Base-by-base conservation (phyloP, 2,329 filamentous ascomycete species). In the Colletotrichum sp. region DNA sequence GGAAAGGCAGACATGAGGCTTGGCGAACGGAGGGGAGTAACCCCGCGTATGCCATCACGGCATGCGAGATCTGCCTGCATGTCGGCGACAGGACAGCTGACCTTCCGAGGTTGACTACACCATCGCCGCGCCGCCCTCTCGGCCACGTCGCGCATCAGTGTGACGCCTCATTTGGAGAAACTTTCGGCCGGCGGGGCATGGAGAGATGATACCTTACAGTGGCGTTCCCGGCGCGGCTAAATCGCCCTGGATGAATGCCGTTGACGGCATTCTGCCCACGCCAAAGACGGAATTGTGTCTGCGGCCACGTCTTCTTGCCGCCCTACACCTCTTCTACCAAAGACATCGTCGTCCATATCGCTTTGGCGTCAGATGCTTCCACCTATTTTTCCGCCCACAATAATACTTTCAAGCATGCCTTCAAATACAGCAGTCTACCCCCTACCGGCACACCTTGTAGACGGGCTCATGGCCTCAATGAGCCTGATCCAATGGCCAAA, bases 321-420 rank as follows among this genome's bases (percentile, higher is more conserved):
- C n/a, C 0, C 7, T 49, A 7, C 44, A 12, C n/a, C 6, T 49
- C 18, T 7, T 4, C n/a, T 21, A 4, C n/a, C 10, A 2, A 21
- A 21, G 2, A 49, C 10, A 13, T 7, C 4, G n/a, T 21, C 44
- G 13, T 49, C 10, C 44, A 6, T n/a, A 6, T 21, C 7, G 6
- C 44, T 10, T n/a, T 39, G 4, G 1, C 5, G 0, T 18, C 4
- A 9, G 36, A 4, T 18, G 7, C 16, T 44, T 44, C 16, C 16
- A 10, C 36, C 6, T 3, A 7, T 16, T 6, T 13, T 36, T 16
- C 15, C 34, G 3, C 34, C 34, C 6, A 3, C 8, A 9, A 1
- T 10, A 3, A n/a, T n/a, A n/a, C 8, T 18, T 44, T n/a, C 18
- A 44, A 10, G 39, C 0, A 18, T 6, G 39, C 18, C 39, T 44